Evolutionary conservation across 805 yeast genomes (phyloP).

Genomic region (Tetrapisispora namnaoensis): DNA sequence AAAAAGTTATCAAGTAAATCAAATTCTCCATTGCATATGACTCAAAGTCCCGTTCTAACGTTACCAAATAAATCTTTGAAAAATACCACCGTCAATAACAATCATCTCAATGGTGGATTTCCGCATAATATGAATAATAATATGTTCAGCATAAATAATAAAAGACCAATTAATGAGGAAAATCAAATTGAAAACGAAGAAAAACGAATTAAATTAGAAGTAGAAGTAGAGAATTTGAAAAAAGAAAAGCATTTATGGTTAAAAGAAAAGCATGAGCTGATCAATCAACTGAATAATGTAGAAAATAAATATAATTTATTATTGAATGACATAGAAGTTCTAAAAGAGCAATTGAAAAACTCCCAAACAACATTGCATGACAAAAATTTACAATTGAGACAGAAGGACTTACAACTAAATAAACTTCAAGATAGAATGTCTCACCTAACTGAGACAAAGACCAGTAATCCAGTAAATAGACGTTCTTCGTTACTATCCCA

Average conservation of each 20-base stretch:
- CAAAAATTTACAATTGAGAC: conserved; percentile 15
- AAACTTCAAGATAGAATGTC: conserved; percentile 16
- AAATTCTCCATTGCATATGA: not conserved
- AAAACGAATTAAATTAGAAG: conserved; percentile 24
- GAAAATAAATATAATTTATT: conserved; percentile 33
- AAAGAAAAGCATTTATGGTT: conserved; percentile 39
- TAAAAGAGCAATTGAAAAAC: conserved; percentile 25
- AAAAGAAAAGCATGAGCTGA: conserved; percentile 25
- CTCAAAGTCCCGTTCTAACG: conserved; percentile 1
- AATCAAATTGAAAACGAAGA: conserved; percentile 8
- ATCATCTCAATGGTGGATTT: not conserved
- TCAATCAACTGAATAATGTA: conserved; percentile 23
- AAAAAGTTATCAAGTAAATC: conserved; percentile 29
- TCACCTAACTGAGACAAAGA: conserved; percentile 5
- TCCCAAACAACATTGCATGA: conserved; percentile 14
- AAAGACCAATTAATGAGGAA: conserved; percentile 10
- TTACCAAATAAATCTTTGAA: conserved; percentile 4
- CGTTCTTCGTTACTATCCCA: not conserved
- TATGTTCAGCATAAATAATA: not conserved
- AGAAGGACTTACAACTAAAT: conserved; percentile 16
- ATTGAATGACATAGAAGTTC: conserved; percentile 37
- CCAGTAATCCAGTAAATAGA: not conserved
- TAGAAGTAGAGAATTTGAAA: conserved; percentile 36
- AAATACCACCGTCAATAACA: not conserved
- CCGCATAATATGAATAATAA: not conserved